These are phyloP conservation scores for Podila verticillata DNA, from an alignment of 192 early-diverging fungal species.

Conservation along the genomic window DNA sequence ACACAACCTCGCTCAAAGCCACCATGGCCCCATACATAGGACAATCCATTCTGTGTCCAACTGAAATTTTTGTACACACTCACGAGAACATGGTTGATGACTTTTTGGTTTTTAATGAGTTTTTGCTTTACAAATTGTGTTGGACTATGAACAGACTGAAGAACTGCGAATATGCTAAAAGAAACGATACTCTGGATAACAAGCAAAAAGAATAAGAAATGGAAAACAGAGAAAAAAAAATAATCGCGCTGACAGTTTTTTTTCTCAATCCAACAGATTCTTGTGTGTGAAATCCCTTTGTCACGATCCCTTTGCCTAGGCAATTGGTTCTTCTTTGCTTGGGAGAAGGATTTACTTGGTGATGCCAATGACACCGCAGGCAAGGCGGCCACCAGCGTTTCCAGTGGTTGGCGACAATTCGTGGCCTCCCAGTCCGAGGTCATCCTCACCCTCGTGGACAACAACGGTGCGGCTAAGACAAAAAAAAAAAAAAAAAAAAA, in stretches of 20 bases:
- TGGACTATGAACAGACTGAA: too few relatives aligned
- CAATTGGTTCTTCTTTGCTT: not conserved
- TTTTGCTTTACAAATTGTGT: too few relatives aligned
- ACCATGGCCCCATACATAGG: too few relatives aligned
- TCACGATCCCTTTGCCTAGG: too few relatives aligned
- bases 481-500: constrained; percentile 2
- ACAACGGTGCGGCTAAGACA: constrained; percentile 77
- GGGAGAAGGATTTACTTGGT: constrained; percentile 60
- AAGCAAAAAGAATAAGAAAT: constrained; percentile 6
- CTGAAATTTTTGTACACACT: too few relatives aligned
- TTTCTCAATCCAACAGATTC: not conserved
- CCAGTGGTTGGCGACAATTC: constrained; percentile 83
- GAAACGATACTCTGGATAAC: too few relatives aligned
- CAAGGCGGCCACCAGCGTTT: constrained; percentile 86
- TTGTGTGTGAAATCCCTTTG: not conserved
- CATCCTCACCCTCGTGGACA: constrained; percentile 86
- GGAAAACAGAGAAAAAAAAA: constrained; percentile 5
- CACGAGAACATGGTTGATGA: too few relatives aligned
- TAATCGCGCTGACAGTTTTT: constrained; percentile 45
- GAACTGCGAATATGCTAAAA: too few relatives aligned
- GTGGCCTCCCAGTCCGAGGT: constrained; percentile 80
- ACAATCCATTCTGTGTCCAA: too few relatives aligned
- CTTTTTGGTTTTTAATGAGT: too few relatives aligned
- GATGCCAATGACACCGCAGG: constrained; percentile 92
- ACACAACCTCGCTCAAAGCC: too few relatives aligned